Conservation (phyloP, 768 basidiomycete genomes). For the Termitomyces sp. region DNA sequence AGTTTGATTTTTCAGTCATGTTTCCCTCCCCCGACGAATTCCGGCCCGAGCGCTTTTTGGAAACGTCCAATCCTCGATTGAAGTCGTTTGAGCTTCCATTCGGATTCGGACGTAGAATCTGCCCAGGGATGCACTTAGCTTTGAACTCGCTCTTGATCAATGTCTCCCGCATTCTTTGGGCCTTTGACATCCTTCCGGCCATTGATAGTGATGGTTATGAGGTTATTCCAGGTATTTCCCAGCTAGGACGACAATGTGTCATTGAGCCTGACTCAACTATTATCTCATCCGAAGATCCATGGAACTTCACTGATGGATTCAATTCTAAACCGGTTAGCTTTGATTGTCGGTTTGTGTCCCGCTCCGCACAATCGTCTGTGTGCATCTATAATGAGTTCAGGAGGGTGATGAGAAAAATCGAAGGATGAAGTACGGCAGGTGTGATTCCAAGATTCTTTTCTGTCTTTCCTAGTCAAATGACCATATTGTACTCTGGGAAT, state of each 20-base stretch:
- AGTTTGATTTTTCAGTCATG: not conserved
- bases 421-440: not conserved
- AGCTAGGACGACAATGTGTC: not conserved
- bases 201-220: slow-evolving; percentile 3
- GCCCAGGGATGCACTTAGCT: slow-evolving; percentile 31
- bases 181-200: slow-evolving; percentile 24
- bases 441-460: not conserved
- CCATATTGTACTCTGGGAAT: not conserved
- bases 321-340: slow-evolving; percentile 28
- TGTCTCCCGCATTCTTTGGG: slow-evolving; percentile 29
- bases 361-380: slow-evolving; percentile 13
- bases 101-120: slow-evolving; percentile 35
- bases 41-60: slow-evolving; percentile 19
- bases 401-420: not conserved
- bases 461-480: not conserved
- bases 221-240: slow-evolving; percentile 7
- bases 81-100: slow-evolving; percentile 22
- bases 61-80: slow-evolving; percentile 3
- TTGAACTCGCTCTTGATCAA: slow-evolving; percentile 27
- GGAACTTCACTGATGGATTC: slow-evolving; percentile 28
- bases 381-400: slow-evolving; percentile 21
- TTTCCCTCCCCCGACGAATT: slow-evolving; percentile 4
- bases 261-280: not conserved
- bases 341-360: slow-evolving; percentile 21
- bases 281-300: slow-evolving; percentile 15